Base-by-base conservation (phyloP, 805 yeast genomes). In the Sugiyamaella americana region DNA sequence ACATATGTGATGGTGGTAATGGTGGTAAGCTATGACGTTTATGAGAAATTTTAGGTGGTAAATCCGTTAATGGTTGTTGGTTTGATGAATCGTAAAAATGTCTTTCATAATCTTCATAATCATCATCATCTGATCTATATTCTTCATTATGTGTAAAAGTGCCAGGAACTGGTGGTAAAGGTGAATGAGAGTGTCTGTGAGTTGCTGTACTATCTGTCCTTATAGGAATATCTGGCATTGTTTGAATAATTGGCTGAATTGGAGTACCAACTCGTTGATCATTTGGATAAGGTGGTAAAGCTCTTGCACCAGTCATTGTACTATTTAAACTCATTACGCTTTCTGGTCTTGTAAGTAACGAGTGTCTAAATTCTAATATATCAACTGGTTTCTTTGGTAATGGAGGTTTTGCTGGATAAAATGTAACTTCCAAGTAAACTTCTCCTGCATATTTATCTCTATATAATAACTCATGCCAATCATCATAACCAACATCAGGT, bases 361-460 rank as follows among this genome's bases (percentile, higher is more conserved):
- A 26, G 32, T 26, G 32, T 26, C 32, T 8, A 26, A 8, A 13
- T 8, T 26, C 32, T 8, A 26, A 13, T 8, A 8, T 13, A 13
- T 8, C 32, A 5, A 16, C 18, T 6, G 37, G 37, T 47, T 54
- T 55, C 4, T 55, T 51, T 17, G 58, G 57, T 18, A 54, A 43
- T 19, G 43, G 44, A 21, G 58, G 53, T 40, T 51, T 59, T 1
- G 70, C 61, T 1, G 96, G 93, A 60, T 86, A 87, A 60, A 87
- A 93, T 0, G 97, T 87, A 84, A 93, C 82, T 58, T 93, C 98
- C 46, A 93, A 67, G 63, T 80, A 91, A 1, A 93, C 78, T 63
- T 79, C 85, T 1, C 98, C 98, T 1, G 96, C 96, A 46, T 82
- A 79, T 56, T 80, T 78, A 18, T 79, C 81, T 40, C 80, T 80